A percentile compares a stretch with the other conserved stretches of the same genome.
These are phyloP conservation scores for Echria macrotheca DNA, from an alignment of 495 filamentous ascomycete genomes.

Conservation along the genomic window DNA sequence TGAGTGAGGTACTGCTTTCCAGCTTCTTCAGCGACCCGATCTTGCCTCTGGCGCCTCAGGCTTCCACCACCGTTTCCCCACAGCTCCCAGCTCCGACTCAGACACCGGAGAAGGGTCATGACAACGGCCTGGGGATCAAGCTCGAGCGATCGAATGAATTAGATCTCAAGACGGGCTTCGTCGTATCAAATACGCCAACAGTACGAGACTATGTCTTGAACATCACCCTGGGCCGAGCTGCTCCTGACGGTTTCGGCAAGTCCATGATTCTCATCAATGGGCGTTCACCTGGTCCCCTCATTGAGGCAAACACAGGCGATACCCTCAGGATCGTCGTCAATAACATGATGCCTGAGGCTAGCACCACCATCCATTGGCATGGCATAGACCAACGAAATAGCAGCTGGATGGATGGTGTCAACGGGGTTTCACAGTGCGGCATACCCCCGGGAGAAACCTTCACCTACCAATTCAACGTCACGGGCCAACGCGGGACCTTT, in stretches of 20 bases:
- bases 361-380: constrained; percentile 37
- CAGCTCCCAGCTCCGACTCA: neutral
- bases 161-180: constrained; percentile 21
- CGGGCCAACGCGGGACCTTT: constrained; percentile 33
- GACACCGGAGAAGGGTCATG: neutral
- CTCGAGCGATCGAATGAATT: neutral
- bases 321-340: constrained; percentile 47
- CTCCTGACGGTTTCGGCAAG: neutral
- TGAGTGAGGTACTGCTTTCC: neutral
- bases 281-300: constrained; percentile 44
- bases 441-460: constrained; percentile 38
- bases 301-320: constrained; percentile 44
- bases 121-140: neutral
- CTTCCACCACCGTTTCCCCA: no score
- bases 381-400: constrained; percentile 29
- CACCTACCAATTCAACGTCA: constrained; percentile 48
- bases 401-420: constrained; percentile 42
- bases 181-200: constrained; percentile 9
- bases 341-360: constrained; percentile 26
- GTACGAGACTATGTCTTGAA: constrained; percentile 1
- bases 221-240: neutral
- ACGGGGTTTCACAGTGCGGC: constrained; percentile 42
- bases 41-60: neutral
- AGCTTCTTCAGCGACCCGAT: neutral
- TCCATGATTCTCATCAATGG: constrained; percentile 11